Conservation (phyloP, 2,329 filamentous ascomycete genomes). For the Periconia digitata region DNA sequence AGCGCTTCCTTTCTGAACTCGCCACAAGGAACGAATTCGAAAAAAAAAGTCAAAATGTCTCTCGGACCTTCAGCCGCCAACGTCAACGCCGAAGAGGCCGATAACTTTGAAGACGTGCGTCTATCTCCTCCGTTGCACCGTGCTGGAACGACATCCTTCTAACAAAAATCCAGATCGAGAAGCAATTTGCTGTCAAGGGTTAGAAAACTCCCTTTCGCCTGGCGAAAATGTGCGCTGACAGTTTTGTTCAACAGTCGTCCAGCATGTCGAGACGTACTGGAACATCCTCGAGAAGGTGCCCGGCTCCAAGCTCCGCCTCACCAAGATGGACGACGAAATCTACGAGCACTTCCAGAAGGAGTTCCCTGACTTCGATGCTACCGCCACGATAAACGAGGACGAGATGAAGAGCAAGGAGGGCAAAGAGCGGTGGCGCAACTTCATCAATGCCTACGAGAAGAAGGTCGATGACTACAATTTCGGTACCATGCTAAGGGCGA, state of each 20-base stretch:
- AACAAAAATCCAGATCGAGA: slow-evolving; percentile 73
- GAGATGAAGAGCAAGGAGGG: slow-evolving; percentile 96
- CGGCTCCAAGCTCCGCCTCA: slow-evolving; percentile 86
- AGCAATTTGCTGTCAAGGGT: slow-evolving; percentile 98
- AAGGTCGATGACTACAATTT: slow-evolving; percentile 98
- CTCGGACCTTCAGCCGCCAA: slow-evolving; percentile 29
- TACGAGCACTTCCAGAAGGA: slow-evolving; percentile 81
- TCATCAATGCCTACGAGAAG: slow-evolving; percentile 92
- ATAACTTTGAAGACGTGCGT: slow-evolving; percentile 70
- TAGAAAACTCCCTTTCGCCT: slow-evolving; percentile 3
- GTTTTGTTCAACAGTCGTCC: slow-evolving; percentile 62
- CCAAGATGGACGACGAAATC: slow-evolving; percentile 94
- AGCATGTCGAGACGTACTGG: slow-evolving; percentile 98
- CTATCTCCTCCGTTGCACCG: slow-evolving; percentile 10
- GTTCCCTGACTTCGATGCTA: slow-evolving; percentile 91
- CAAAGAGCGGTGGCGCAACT: slow-evolving; percentile 93
- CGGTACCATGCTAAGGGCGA: slow-evolving; percentile 85
- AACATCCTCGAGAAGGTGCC: slow-evolving; percentile 86
- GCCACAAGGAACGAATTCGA: background rate
- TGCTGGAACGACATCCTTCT: slow-evolving; percentile 19
- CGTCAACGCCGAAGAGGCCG: slow-evolving; percentile 59
- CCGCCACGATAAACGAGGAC: slow-evolving; percentile 80
- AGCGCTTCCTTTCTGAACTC: background rate
- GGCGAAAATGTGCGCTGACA: slow-evolving; percentile 17
- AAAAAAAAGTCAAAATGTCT: slow-evolving; percentile 33